Evolutionary conservation across 305 asterid species (phyloP).

Genomic region (Fraxinus dipetala): DNA sequence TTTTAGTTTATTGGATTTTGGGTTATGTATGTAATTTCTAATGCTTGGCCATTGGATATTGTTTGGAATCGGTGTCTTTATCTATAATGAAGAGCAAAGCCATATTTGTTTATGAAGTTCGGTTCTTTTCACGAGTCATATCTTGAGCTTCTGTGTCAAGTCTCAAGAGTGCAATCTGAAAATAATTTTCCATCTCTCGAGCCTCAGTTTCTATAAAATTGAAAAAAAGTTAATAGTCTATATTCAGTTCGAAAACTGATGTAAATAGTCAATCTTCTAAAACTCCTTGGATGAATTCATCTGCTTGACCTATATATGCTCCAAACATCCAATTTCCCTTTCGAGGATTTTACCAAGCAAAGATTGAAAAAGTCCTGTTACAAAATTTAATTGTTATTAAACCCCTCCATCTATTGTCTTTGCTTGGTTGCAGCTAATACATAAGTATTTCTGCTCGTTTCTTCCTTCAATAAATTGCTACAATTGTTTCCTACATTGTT

Average conservation of each 20-base stretch:
- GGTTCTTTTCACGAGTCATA: not conserved
- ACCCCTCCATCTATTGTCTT: not conserved
- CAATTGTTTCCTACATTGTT: not conserved
- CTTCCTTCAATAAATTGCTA: not conserved
- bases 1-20: not conserved
- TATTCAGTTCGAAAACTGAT: not conserved
- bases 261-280: not conserved
- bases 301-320: not conserved
- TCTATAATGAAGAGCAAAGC: not conserved
- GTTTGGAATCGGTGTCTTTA: not conserved
- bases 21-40: not conserved
- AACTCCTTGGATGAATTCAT: not conserved
- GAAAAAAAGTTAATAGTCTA: not conserved
- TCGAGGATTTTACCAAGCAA: not conserved
- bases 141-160: not conserved
- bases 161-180: not conserved
- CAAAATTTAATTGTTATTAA: not conserved
- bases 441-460: not conserved
- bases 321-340: not conserved
- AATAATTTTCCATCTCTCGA: not conserved
- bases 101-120: not conserved
- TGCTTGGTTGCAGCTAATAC: not conserved
- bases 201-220: not conserved
- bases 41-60: not conserved
- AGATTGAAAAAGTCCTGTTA: not conserved